Conservation (phyloP, 2,329 filamentous ascomycete genomes). For the Phialemoniopsis sp. region DNA sequence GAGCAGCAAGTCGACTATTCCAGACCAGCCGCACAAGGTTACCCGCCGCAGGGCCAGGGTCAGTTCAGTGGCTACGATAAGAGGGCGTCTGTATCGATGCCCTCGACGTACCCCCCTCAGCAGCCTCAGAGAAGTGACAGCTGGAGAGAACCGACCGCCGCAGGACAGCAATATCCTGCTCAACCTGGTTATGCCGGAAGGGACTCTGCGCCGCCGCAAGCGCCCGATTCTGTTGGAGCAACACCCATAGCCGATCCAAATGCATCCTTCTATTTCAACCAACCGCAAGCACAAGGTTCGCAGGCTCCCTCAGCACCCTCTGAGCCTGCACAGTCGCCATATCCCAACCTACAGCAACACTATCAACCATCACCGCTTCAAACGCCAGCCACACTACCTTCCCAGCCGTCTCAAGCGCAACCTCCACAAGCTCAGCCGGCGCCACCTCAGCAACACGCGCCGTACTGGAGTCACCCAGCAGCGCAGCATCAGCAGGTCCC, state of each 20-base stretch:
- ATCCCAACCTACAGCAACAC: constrained; percentile 47
- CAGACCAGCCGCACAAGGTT: constrained; percentile 45
- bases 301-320: constrained; percentile 30
- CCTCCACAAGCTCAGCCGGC: constrained; percentile 22
- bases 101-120: constrained; percentile 38
- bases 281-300: constrained; percentile 24
- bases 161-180: too few relatives aligned
- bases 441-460: constrained; percentile 20
- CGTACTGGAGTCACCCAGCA: constrained; percentile 44
- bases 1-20: constrained; percentile 47
- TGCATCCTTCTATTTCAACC: constrained; percentile 54
- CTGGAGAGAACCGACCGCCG: constrained; percentile 37
- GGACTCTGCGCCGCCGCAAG: constrained; percentile 24
- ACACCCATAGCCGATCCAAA: constrained; percentile 44
- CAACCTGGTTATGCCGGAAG: too few relatives aligned
- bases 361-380: constrained; percentile 37
- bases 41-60: constrained; percentile 40
- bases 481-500: constrained; percentile 33
- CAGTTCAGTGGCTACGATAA: constrained; percentile 40
- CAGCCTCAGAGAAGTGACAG: constrained; percentile 44
- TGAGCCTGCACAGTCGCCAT: constrained; percentile 44
- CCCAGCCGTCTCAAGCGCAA: constrained; percentile 23
- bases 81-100: constrained; percentile 32
- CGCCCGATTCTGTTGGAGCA: constrained; percentile 23
- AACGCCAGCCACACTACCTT: constrained; percentile 30